phyloP scores from a whole-genome alignment of 2,329 filamentous ascomycete genomes.

The Gremmenia infestans region DNA sequence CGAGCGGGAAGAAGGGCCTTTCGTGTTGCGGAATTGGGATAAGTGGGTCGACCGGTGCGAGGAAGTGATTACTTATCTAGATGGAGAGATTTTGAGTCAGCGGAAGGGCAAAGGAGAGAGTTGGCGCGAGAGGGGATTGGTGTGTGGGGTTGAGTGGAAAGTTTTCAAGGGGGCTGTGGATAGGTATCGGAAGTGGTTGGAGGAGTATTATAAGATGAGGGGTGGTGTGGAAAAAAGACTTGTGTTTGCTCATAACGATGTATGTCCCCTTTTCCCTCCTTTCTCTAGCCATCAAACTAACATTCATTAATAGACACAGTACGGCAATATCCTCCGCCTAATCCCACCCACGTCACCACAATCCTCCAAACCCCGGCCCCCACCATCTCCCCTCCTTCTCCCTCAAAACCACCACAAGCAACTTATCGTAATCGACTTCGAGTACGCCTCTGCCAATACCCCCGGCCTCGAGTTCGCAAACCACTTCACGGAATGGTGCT shows the following conservation, averaged over 20 bases:
- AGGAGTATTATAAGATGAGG: conserved; percentile 63
- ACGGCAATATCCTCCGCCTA: conserved; percentile 87
- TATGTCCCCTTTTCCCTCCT: conserved; percentile 41
- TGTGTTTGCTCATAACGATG: conserved; percentile 97
- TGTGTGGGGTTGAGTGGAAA: conserved; percentile 81
- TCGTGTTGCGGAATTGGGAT: conserved; percentile 91
- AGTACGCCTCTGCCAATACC: conserved; percentile 88
- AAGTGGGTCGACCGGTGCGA: conserved; percentile 54
- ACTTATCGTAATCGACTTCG: conserved; percentile 95
- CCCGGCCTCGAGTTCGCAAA: conserved; percentile 91
- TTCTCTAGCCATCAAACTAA: conserved; percentile 6
- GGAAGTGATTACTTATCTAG: conserved; percentile 46
- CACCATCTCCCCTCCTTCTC: conserved; percentile 72
- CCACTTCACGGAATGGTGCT: conserved; percentile 97
- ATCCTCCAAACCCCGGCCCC: conserved; percentile 37
- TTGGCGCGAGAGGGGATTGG: conserved; percentile 68
- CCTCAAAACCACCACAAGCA: conserved; percentile 94
- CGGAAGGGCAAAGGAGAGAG: conserved; percentile 36
- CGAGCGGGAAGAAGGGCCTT: conserved; percentile 74
- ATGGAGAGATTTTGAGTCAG: conserved; percentile 47
- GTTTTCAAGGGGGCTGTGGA: conserved; percentile 70
- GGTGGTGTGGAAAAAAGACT: conserved; percentile 66
- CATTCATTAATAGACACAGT: conserved; percentile 69
- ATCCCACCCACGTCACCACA: conserved; percentile 54
- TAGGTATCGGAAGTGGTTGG: conserved; percentile 72